Evolutionary conservation across 2,329 filamentous ascomycete genomes (phyloP), one percentile per base, ranked within the genome.

Genomic region (Lachnellula occidentalis): DNA sequence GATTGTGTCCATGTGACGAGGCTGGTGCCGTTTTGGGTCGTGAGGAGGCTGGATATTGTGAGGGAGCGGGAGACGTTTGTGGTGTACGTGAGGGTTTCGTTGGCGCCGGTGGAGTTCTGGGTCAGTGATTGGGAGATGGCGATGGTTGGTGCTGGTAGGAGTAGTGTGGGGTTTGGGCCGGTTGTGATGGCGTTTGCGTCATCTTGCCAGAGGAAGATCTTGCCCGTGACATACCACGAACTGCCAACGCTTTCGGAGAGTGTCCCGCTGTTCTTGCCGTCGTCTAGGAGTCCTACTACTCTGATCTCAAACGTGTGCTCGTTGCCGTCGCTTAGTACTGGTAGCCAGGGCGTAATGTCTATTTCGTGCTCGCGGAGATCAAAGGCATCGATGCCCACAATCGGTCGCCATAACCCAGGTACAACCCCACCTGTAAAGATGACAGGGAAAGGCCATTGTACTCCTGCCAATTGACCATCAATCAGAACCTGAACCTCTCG

Each of bases 351-450:
- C 1, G 88, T 86, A 47, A 95, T 83, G 65, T 95, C 90, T 58
- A 95, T 88, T 67, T 94, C 87, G 59, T 89, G 83, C 67, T 94
- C 88, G 45, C 80, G 76, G 22, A 95, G 74, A 66, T 94, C 88
- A 67, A 90, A 94, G 0, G 88, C 83, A 64, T 94, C 85, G 19
- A 88, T 82, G 1, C 88, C 88, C 2, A 88, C 89, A 51, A 94
- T 78, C 0, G 90, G 90, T 6, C 88, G 77, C 79, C 91, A 90
- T 39, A 94, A 78, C 1, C 83, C 82, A 4, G 88, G 88, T 1
- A 87, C 85, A 5, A 95, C 77, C 1, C 89, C 89, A 2, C 90
- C 90, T 0, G 90, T 92, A 63, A 92, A 92, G 48, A 95, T 85
- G 17, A 90, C 78, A 0, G 89, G 88, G 63, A 88, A 92, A 1